Base-by-base conservation (phyloP, 495 filamentous ascomycete species). In the Neurospora intermedia region DNA sequence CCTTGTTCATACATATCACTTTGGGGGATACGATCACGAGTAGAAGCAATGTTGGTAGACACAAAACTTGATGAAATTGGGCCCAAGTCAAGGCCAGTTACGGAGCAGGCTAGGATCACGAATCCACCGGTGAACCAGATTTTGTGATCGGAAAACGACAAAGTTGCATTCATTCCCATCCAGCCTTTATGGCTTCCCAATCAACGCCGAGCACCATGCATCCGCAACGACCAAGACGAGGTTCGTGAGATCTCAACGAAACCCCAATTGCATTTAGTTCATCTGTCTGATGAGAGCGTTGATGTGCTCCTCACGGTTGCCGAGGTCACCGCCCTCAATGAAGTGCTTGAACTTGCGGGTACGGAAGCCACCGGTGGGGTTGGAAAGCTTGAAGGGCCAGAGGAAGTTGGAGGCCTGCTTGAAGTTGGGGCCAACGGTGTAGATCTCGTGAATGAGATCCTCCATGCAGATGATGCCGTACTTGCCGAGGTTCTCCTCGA, bases 361-460 rank as follows among this genome's bases (percentile, higher is more conserved):
- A 82, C 91, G 88, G 92, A 99, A 99, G 70, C 96, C 95, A 81
- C 96, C 96, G 75, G 86, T 99, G 79, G 96, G 96, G 88, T 94
- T 97, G 88, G 89, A 93, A 78, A 99, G 91, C 92, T 99, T 98
- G 91, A 99, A 99, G 80, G 96, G 96, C 96, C 96, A 99, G 69
- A 99, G 88, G 90, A 98, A 98, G 91, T 98, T 99, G 89, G 93
- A 92, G 82, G 93, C 93, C 89, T 98, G 94, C 92, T 99, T 99
- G 92, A 99, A 99, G 89, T 97, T 97, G 87, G 95, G 94, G 80
- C 94, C 96, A 75, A 98, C 96, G 74, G 94, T 97, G 88, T 89
- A 94, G 88, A 99, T 97, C 89, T 99, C 96, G 89, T 99, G 96
- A 85, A 99, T 94, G 78, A 99, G 86, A 88, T 98, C 96, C 88